A percentile compares a stretch with the other conserved stretches of the same genome.
These are phyloP conservation scores for Spirogloea muscicola DNA, from an alignment of 139 green algal species.

Conservation along the genomic window DNA sequence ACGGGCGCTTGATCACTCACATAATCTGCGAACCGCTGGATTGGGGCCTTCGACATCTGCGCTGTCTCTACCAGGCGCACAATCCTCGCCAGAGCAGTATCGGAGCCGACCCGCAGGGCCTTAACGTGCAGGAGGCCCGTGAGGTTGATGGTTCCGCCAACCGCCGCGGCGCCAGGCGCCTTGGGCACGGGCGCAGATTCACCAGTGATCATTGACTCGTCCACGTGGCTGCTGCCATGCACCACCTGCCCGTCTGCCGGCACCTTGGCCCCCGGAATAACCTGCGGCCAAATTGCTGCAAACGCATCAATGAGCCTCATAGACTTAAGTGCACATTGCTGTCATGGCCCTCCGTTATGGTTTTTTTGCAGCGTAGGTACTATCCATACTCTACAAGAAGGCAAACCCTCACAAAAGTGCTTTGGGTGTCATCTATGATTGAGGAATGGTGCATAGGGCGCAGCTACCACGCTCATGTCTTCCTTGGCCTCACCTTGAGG, in stretches of 20 bases:
- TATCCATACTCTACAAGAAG: no score
- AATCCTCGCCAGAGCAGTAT: constrained; percentile 69
- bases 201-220: constrained; percentile 97
- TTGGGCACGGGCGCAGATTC: constrained; percentile 76
- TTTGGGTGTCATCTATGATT: no score
- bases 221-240: constrained; percentile 67
- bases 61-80: constrained; percentile 89
- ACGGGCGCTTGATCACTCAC: background rate
- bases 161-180: constrained; percentile 62
- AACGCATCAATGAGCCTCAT: no score
- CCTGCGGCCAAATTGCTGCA: no score
- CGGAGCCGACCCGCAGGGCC: constrained; percentile 43
- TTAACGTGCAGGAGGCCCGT: constrained; percentile 57
- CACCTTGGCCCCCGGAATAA: constrained; percentile 28
- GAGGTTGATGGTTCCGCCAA: constrained; percentile 88
- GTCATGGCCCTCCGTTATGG: no score
- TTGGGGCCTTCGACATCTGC: constrained; percentile 94
- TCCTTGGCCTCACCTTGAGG: constrained; percentile 78
- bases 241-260: constrained; percentile 83
- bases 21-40: constrained; percentile 58
- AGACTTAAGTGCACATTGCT: no score
- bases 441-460: no score
- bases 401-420: no score
- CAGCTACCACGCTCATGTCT: no score
- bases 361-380: no score